phyloP scores from a whole-genome alignment of 2,329 filamentous ascomycete genomes.

The Ilyonectria mors-panacis region DNA sequence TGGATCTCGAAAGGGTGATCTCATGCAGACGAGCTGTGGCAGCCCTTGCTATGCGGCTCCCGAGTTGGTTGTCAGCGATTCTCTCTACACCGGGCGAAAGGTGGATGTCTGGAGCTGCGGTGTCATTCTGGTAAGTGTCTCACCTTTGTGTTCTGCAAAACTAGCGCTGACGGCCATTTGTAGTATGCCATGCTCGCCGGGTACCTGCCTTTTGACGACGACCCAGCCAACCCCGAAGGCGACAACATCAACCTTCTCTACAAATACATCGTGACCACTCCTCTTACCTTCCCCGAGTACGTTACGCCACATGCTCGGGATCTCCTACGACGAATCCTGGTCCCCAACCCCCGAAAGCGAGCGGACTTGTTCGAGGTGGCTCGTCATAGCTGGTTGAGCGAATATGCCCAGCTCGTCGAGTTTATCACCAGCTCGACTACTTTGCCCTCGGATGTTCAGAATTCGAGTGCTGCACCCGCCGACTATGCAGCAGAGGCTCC shows the following conservation, averaged over 20 bases:
- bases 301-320: constrained; percentile 97
- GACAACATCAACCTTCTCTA: constrained; percentile 99
- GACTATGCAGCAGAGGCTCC: constrained; percentile 70
- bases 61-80: constrained; percentile 97
- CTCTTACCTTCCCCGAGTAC: constrained; percentile 98
- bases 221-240: constrained; percentile 97
- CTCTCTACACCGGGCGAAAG: constrained; percentile 95
- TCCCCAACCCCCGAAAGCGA: constrained; percentile 93
- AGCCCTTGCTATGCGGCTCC: constrained; percentile 98
- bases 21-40: constrained; percentile 99
- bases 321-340: constrained; percentile 90
- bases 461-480: constrained; percentile 76
- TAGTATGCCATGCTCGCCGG: constrained; percentile 99
- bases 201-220: constrained; percentile 97
- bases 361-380: constrained; percentile 98
- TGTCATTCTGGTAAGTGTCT: constrained; percentile 90
- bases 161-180: constrained; percentile 35
- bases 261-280: constrained; percentile 98
- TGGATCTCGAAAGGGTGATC: constrained; percentile 86
- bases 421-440: constrained; percentile 98
- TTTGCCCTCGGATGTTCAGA: constrained; percentile 86
- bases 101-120: constrained; percentile 99
- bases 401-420: constrained; percentile 96
- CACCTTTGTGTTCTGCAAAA: background rate
- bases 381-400: constrained; percentile 96